Evolutionary conservation across 2,329 filamentous ascomycete species (phyloP), one percentile per base, ranked within the genome.

Genomic region (Podosphaera leucotricha): DNA sequence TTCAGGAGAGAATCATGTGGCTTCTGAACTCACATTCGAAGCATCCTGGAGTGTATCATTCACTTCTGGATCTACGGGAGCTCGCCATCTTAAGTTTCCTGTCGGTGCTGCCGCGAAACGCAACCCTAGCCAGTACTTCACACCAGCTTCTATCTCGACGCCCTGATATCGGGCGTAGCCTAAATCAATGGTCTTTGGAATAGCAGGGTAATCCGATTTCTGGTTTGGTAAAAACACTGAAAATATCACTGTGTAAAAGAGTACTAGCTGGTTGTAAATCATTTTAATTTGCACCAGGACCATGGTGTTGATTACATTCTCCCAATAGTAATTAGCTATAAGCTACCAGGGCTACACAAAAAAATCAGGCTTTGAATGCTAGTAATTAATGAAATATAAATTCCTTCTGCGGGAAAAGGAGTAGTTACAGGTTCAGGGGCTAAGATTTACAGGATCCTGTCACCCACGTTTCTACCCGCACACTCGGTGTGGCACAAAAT

Each of bases 101-200:
- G 79, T 46, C 0, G 81, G 81, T 13, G 80, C 65, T 4, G 77
- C 74, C 1, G 80, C 81, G 61, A 74, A 90, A 38, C 79, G 71
- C 49, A 90, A 72, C 1, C 80, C 81, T 6, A 82, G 66, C 78
- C 79, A 87, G 57, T 77, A 67, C 2, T 70, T 73, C 41, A 84
- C 62, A 1, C 75, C 77, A 51, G 71, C 70, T 0, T 59, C 51
- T 1, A 68, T 61, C 1, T 63, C 54, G 3, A 62, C 59, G 7
- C 81, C 81, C 42, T 65, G 59, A 54, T 85, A 84, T 21, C 64
- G 68, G 24, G 75, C 68, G 55, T 85, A 86, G 2, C 66, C 67
- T 19, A 86, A 63, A 48, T 80, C 64, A 13, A 84, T 53, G 11
- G 30, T 48, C 15, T 24, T 43, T 18, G 41, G 18, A n/a, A 43